A percentile compares a stretch with the other conserved stretches of the same genome.
Evolutionary conservation across 23 red algal genomes (phyloP).

Genomic region (Chondrus crispus): DNA sequence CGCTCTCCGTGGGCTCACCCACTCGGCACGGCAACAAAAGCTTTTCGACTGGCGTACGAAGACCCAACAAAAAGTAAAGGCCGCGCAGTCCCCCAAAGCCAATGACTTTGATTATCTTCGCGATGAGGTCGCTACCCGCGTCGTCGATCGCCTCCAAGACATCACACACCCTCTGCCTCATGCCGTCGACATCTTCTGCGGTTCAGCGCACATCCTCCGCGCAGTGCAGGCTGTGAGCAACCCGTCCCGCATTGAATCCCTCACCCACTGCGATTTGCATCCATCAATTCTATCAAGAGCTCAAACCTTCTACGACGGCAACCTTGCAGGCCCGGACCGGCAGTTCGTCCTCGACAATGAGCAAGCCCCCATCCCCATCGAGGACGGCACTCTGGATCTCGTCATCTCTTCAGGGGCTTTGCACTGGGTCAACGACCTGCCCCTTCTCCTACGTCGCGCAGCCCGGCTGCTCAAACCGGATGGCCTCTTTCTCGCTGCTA

Average conservation of each 20-base stretch:
- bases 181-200: constrained; percentile 80
- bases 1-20: no score
- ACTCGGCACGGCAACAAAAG: no score
- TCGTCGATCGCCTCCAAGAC: constrained; percentile 84
- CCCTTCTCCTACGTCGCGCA: constrained; percentile 24
- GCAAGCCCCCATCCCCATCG: neutral
- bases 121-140: constrained; percentile 42
- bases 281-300: neutral
- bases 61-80: constrained; percentile 46
- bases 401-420: constrained; percentile 65
- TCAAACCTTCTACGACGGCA: neutral
- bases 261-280: constrained; percentile 10
- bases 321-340: neutral
- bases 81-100: constrained; percentile 26
- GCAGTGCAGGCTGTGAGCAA: constrained; percentile 16
- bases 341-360: neutral
- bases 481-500: constrained; percentile 82
- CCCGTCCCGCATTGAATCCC: constrained; percentile 2
- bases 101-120: constrained; percentile 75
- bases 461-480: constrained; percentile 57
- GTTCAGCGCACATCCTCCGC: constrained; percentile 70
- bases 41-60: constrained; percentile 73
- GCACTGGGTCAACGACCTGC: constrained; percentile 98
- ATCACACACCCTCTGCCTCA: constrained; percentile 54
- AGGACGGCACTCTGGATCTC: constrained; percentile 54